These are phyloP conservation scores for Luffa aegyptiaca DNA, from an alignment of 306 rosid species.

Conservation along the genomic window DNA sequence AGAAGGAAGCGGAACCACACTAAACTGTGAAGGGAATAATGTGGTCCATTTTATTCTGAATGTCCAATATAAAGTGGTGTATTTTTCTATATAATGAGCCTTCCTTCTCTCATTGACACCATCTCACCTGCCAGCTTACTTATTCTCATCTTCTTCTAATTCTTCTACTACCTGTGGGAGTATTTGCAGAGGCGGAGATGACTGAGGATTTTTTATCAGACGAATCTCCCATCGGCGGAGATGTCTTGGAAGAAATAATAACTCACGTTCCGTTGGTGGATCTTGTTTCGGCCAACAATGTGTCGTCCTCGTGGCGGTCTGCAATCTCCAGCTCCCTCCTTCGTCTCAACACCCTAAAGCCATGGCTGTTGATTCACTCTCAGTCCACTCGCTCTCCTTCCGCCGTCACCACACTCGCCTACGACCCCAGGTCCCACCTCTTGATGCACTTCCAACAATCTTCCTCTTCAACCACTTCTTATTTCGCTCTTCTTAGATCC, in stretches of 20 bases:
- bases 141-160: too few relatives aligned
- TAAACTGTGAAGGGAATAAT: too few relatives aligned
- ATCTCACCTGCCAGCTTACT: too few relatives aligned
- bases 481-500: background rate
- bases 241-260: background rate
- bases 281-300: background rate
- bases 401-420: background rate
- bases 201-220: background rate
- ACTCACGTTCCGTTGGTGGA: background rate
- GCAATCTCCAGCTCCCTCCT: background rate
- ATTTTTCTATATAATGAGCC: too few relatives aligned
- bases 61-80: too few relatives aligned
- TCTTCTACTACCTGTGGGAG: too few relatives aligned
- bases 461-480: background rate
- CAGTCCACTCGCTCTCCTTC: background rate
- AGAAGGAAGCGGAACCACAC: too few relatives aligned
- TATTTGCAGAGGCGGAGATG: too few relatives aligned
- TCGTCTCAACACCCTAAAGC: background rate
- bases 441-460: background rate
- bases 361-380: background rate
- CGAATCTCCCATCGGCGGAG: background rate
- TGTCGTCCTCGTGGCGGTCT: background rate
- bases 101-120: too few relatives aligned
- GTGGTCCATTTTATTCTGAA: too few relatives aligned
- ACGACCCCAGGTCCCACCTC: background rate